Evolutionary conservation across 306 rosid genomes (phyloP).

Genomic region (Crotalaria pallida): DNA sequence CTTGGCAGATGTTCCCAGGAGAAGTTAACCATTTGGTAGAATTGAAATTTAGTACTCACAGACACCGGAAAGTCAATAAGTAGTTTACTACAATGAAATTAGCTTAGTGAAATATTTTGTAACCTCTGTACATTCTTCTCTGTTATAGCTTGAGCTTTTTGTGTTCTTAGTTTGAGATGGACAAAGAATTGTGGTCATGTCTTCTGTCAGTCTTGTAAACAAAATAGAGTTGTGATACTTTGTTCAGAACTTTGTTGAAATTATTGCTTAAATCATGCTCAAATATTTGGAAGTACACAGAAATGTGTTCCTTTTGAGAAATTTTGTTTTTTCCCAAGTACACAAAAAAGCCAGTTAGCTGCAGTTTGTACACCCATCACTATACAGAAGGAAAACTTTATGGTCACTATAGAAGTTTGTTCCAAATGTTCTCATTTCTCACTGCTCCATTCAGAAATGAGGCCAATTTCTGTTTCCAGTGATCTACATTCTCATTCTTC

Average conservation of each 20-base stretch:
- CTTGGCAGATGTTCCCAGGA: conserved; percentile 35
- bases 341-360: neutral
- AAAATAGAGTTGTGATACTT: conserved; percentile 4
- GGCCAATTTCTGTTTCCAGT: neutral
- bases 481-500: neutral
- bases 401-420: neutral
- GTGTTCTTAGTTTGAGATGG: conserved; percentile 10
- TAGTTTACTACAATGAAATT: conserved; percentile 19
- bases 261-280: neutral
- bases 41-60: conserved; percentile 27
- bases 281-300: neutral
- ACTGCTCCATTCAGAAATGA: neutral
- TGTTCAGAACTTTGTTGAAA: neutral
- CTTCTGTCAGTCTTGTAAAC: conserved; percentile 4
- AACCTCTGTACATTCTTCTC: conserved; percentile 30
- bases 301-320: neutral
- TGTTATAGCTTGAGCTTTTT: conserved; percentile 2
- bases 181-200: conserved; percentile 6
- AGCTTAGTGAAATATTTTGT: conserved; percentile 18
- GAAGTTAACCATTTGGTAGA: conserved; percentile 38
- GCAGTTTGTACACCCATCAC: neutral
- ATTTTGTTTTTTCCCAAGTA: neutral
- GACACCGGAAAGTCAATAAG: conserved; percentile 6
- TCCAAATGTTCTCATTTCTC: neutral
- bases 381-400: neutral